Percentiles rank a stretch among this genome's conserved stretches.
Conservation (phyloP, 1,284 basidiomycete species). For the Tilletiaria anomala region DNA sequence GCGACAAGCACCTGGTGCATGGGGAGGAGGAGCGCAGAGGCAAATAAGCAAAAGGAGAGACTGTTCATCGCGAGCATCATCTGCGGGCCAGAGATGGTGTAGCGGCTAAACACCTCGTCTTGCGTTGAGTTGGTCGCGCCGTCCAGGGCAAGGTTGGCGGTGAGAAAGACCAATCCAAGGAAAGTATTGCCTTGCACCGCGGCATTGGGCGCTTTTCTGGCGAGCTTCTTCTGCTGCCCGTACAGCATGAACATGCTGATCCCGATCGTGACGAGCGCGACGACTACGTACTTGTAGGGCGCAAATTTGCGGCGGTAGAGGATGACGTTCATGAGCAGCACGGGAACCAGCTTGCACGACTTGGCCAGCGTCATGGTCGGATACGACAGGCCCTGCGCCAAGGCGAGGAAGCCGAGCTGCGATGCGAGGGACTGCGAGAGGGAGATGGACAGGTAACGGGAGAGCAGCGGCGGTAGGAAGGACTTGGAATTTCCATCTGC, state of each 20-base stretch:
- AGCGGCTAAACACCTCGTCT: constrained; percentile 79
- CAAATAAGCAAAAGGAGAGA: constrained; percentile 43
- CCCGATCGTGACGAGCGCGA: constrained; percentile 59
- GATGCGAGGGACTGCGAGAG: constrained; percentile 78
- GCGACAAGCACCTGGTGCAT: constrained; percentile 44
- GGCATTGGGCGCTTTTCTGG: constrained; percentile 37
- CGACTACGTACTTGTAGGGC: constrained; percentile 38
- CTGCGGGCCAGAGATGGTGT: constrained; percentile 68
- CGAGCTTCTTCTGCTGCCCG: constrained; percentile 30
- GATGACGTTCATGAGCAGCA: constrained; percentile 81
- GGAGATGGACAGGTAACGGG: constrained; percentile 41
- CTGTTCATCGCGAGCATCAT: constrained; percentile 99
- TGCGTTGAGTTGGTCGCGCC: constrained; percentile 95
- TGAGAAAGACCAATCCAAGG: constrained; percentile 50
- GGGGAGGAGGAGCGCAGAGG: constrained; percentile 46
- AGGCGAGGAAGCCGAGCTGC: constrained; percentile 84
- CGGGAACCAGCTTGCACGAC: constrained; percentile 93
- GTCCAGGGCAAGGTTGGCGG: constrained; percentile 77
- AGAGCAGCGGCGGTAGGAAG: constrained; percentile 49
- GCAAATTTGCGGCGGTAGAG: constrained; percentile 40
- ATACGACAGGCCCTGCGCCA: constrained; percentile 81
- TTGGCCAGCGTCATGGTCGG: constrained; percentile 97
- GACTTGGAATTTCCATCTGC: not conserved
- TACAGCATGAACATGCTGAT: constrained; percentile 89
- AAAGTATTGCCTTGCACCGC: constrained; percentile 12